Base-by-base conservation (phyloP, 371 early-diverging fungal genomes). In the Entomophthora muscae region DNA sequence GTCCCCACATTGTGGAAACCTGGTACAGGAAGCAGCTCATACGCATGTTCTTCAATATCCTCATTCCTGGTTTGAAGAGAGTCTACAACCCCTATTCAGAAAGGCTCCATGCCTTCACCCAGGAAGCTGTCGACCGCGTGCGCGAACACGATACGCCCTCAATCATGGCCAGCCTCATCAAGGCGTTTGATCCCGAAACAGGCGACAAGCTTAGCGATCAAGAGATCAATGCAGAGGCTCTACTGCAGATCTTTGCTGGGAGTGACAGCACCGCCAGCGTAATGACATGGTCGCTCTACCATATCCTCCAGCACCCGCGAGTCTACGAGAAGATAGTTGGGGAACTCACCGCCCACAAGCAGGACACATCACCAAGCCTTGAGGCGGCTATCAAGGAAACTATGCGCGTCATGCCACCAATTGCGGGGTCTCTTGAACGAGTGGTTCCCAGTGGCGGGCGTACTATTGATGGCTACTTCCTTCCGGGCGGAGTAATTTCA, bases 401-500 rank as follows among this genome's bases (percentile, higher is more conserved):
- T 32, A 54, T 63, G 56, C 17, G 64, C 22, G 7, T 63, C 7
- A 54, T 28, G 7, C 55, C 55, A 23, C 31, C 32, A 17, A 26
- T 57, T 32, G 56, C 42, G 32, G 64, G 27, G 1, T 17, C 56
- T 24, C 30, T 75, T 2, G 66, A 67, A 1, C 67, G 77, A 52
- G 59, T 61, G 0, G 64, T 66, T 2, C 73, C 76, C 0, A 26
- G 61, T 13, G 64, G 60, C 0, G 77, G 77, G 2, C 31, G 61
- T 1, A 69, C 60, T 0, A 33, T 71, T 13, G 61, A 60, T 32
- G 68, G 65, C 7, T 66, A 69, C 33, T 69, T 64, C 27, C 13
- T 67, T 23, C 67, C 60, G 17, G 64, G 30, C 7, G 64, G 64
- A 29, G 64, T 63, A 63, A 53, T 26, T 52, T 51, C n/a, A n/a